Evolutionary conservation across 2,329 filamentous ascomycete genomes (phyloP).

Genomic region (Fusarium circinatum): DNA sequence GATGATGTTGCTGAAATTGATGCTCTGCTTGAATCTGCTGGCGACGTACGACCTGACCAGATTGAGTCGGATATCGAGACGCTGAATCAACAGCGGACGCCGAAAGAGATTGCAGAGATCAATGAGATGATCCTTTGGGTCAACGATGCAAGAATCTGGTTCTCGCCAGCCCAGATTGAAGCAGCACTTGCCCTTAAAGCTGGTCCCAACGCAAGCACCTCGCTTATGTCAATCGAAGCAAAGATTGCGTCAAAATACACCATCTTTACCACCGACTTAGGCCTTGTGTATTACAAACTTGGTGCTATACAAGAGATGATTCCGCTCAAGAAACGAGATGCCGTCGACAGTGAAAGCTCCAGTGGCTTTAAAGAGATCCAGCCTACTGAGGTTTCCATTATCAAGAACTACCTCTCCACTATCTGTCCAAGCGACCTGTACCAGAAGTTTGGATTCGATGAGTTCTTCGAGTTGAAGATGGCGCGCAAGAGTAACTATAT

Average conservation of each 20-base stretch:
- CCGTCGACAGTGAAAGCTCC: not conserved
- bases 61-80: not conserved
- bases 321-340: not conserved
- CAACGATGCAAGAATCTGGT: not conserved
- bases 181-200: not conserved
- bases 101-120: not conserved
- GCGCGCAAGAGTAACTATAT: not conserved
- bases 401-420: not conserved
- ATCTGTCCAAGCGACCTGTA: not conserved
- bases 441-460: not conserved
- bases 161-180: not conserved
- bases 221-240: not conserved
- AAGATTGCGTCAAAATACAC: not conserved
- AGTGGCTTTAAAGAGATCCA: not conserved
- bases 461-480: not conserved
- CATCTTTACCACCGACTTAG: not conserved
- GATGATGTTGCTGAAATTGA: not conserved
- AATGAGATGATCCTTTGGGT: not conserved
- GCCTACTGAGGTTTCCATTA: not conserved
- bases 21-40: not conserved
- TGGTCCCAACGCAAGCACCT: not conserved
- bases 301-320: not conserved
- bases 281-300: accelerated
- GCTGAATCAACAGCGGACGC: not conserved
- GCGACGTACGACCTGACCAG: not conserved